Evolutionary conservation across 75 land plant genomes (phyloP).

Genomic region (Cupressus sempervirens): DNA sequence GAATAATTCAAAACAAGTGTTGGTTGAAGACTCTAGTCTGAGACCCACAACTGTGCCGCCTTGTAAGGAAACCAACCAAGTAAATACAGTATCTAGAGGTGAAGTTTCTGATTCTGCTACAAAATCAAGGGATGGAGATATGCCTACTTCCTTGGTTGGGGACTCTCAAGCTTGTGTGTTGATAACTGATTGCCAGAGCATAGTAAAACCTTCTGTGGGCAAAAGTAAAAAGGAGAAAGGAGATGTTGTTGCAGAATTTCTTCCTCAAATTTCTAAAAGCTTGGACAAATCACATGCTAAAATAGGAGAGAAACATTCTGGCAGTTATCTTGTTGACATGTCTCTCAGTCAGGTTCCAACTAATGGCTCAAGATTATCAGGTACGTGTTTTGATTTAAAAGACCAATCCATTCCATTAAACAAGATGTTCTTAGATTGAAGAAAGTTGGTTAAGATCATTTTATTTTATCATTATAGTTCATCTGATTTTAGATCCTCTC

Average conservation of each 20-base stretch:
- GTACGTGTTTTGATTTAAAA: neutral
- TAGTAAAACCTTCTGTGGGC: neutral
- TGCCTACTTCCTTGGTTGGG: neutral
- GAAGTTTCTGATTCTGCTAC: conserved; percentile 1
- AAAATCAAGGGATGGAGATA: neutral
- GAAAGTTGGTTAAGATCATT: neutral
- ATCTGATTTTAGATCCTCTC: neutral
- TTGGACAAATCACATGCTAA: neutral
- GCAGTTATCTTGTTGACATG: neutral
- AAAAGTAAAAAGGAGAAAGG: neutral
- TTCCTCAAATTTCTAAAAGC: conserved; percentile 1
- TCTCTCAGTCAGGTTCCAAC: neutral
- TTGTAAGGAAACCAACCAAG: neutral
- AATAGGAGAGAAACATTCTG: neutral
- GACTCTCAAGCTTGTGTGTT: neutral
- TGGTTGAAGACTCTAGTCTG: neutral
- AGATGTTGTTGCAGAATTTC: neutral
- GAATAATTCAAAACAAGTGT: neutral
- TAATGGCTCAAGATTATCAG: neutral
- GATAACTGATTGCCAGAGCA: neutral
- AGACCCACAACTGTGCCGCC: neutral
- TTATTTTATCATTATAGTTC: neutral
- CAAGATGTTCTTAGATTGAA: neutral
- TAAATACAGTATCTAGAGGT: neutral
- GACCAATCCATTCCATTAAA: neutral